phyloP scores from a whole-genome alignment of 179 eudicot genomes.

The Vitellaria paradoxa region DNA sequence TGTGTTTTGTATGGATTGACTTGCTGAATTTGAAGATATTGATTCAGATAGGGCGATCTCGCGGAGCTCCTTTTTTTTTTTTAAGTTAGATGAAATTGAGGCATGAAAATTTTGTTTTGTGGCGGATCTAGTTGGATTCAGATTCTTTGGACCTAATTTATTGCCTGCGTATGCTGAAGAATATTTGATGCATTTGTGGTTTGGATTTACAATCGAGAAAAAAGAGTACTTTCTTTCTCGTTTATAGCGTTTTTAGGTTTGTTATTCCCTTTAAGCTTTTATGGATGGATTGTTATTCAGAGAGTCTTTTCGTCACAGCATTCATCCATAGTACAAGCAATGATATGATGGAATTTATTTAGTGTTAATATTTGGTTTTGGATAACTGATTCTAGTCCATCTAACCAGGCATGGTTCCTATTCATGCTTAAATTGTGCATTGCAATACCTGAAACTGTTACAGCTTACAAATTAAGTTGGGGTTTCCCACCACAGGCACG shows the following conservation, averaged over 20 bases:
- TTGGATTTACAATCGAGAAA: not conserved
- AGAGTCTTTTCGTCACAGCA: not conserved
- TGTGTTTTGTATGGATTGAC: not conserved
- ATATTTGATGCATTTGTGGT: not conserved
- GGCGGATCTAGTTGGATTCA: constrained; percentile 14
- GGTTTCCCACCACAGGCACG: too few relatives aligned
- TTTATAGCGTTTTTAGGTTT: not conserved
- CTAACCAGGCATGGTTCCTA: not conserved
- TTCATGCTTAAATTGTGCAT: not conserved
- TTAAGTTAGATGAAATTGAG: too few relatives aligned
- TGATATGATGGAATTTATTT: not conserved
- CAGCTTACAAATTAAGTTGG: not conserved
- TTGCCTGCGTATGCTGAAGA: not conserved
- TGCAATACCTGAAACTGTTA: not conserved
- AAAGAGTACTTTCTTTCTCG: not conserved
- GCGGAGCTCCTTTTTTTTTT: too few relatives aligned
- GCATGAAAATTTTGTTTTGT: not conserved
- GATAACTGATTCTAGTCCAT: too few relatives aligned
- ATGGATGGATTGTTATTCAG: not conserved
- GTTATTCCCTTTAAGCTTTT: not conserved
- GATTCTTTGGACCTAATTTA: not conserved
- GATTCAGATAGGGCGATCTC: not conserved
- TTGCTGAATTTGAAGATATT: constrained; percentile 2
- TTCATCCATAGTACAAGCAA: not conserved
- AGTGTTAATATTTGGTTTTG: not conserved